Percentiles rank a stretch among this genome's conserved stretches.
These are phyloP conservation scores for Fusarium cicatricum DNA, from an alignment of 2,329 filamentous ascomycete genomes.

Conservation along the genomic window DNA sequence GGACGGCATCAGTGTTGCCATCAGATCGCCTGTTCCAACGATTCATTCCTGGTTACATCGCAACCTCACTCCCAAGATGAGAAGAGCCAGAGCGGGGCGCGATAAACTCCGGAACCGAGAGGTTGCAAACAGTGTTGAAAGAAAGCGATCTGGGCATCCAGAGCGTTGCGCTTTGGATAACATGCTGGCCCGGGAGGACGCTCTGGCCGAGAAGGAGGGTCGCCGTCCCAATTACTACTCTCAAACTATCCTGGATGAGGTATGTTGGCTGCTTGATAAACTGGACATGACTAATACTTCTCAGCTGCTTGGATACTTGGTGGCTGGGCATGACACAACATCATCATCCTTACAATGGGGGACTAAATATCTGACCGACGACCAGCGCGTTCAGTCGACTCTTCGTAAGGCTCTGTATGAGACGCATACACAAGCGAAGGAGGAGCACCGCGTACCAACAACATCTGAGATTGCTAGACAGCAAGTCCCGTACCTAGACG, in stretches of 20 bases:
- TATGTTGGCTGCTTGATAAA: neutral
- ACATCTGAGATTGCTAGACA: slow-evolving; percentile 41
- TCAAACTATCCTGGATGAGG: slow-evolving; percentile 46
- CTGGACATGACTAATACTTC: neutral
- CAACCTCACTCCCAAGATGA: slow-evolving; percentile 13
- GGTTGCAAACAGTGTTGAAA: slow-evolving; percentile 20
- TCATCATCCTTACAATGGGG: slow-evolving; percentile 34
- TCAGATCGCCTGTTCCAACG: slow-evolving; percentile 10
- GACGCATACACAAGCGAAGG: slow-evolving; percentile 28
- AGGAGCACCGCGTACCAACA: slow-evolving; percentile 34
- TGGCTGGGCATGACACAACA: slow-evolving; percentile 42
- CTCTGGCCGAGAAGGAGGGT: slow-evolving; percentile 42
- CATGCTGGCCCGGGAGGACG: slow-evolving; percentile 44
- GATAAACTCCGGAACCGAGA: slow-evolving; percentile 19
- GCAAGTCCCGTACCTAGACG: slow-evolving; percentile 48
- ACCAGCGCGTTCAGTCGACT: slow-evolving; percentile 38
- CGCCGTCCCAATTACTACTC: slow-evolving; percentile 43
- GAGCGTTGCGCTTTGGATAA: slow-evolving; percentile 41
- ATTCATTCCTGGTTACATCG: slow-evolving; percentile 26
- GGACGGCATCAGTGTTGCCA: slow-evolving; percentile 13
- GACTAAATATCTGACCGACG: slow-evolving; percentile 34
- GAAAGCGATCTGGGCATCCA: neutral
- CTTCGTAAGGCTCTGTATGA: slow-evolving; percentile 38
- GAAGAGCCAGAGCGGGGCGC: slow-evolving; percentile 5
- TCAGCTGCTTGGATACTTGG: slow-evolving; percentile 37